Base-by-base conservation (phyloP, 768 basidiomycete species). In the Kwoniella heveanensis region DNA sequence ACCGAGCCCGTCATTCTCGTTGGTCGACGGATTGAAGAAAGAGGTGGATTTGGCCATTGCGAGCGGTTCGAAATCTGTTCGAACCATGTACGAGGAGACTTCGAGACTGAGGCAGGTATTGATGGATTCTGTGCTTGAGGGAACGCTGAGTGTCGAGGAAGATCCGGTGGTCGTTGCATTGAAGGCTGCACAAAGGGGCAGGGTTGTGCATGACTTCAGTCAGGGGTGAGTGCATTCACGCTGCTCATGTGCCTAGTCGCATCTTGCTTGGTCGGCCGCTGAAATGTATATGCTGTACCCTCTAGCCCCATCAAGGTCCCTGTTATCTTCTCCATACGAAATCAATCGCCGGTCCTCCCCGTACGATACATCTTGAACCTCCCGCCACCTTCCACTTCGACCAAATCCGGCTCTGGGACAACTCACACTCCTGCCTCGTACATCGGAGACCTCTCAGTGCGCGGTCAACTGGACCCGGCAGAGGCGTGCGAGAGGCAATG, bases 1-100 rank as follows among this genome's bases (percentile, higher is more conserved):
- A 17, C 83, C 90, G 12, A 90, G 91, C 7, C 88, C 90, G 10
- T 78, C 83, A 2, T 88, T 90, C 74, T 90, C 86, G 12, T 80
- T 85, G 15, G 82, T 95, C 61, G 82, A 85, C 19, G 44, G 32
- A 13, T 44, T 74, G 15, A 58, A 69, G 21, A n/a, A 51, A 21
- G 83, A 84, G 52, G 82, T 88, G 37, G 83, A 92, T 5, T 83
- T 85, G 52, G 83, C 84, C 21, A 84, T 85, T 10, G 86, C 87
- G 71, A 82, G 80, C 1, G 84, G 84, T 12, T 66, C 60, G 3
- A 90, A 90, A 79, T 84, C 83, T 24, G 89, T 87, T 64, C 85
- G 92, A 49, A 91, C 86, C 66, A 91, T 96, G 85, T 97, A 92
- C 74, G 91, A 91, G 22, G 92, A 97, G 82, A 95, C 92, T 4